A percentile compares a stretch with the other conserved stretches of the same genome.
Evolutionary conservation across 495 filamentous ascomycete species (phyloP).

Genomic region (Clavariopsis aquatica): DNA sequence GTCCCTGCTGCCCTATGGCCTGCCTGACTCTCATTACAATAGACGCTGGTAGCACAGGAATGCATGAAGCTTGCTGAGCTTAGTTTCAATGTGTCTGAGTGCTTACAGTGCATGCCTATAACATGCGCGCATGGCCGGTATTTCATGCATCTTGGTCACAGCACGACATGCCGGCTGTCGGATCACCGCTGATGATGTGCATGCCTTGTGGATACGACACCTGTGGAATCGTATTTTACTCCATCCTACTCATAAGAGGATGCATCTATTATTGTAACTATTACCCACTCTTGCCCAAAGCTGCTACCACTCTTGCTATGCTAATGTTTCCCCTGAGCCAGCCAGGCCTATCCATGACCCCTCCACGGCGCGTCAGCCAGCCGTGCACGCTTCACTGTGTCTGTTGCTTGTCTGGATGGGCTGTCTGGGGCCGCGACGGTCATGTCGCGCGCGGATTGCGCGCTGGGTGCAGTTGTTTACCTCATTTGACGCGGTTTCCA

Average conservation of each 20-base stretch:
- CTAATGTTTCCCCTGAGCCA: neutral
- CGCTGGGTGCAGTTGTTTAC: too few relatives aligned
- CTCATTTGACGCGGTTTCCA: slow-evolving; percentile 3
- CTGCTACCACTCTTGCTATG: neutral
- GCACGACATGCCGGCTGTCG: too few relatives aligned
- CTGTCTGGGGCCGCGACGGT: neutral
- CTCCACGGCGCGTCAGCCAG: neutral
- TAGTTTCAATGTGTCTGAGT: neutral
- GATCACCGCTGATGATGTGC: too few relatives aligned
- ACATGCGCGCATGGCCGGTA: too few relatives aligned
- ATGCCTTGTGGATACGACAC: too few relatives aligned
- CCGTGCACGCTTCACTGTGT: neutral
- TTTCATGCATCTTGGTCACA: too few relatives aligned
- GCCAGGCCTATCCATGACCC: slow-evolving; percentile 1
- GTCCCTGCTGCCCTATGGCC: neutral
- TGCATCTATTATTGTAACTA: neutral
- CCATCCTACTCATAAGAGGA: neutral
- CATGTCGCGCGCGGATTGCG: too few relatives aligned
- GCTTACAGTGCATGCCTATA: too few relatives aligned
- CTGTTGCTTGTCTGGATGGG: neutral
- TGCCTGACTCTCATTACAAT: neutral
- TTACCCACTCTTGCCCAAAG: neutral
- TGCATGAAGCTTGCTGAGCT: slow-evolving; percentile 2
- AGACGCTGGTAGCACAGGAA: neutral
- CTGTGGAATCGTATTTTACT: too few relatives aligned